Evolutionary conservation across 176 grass and related monocot species (phyloP).

Genomic region (Carex cristatella): DNA sequence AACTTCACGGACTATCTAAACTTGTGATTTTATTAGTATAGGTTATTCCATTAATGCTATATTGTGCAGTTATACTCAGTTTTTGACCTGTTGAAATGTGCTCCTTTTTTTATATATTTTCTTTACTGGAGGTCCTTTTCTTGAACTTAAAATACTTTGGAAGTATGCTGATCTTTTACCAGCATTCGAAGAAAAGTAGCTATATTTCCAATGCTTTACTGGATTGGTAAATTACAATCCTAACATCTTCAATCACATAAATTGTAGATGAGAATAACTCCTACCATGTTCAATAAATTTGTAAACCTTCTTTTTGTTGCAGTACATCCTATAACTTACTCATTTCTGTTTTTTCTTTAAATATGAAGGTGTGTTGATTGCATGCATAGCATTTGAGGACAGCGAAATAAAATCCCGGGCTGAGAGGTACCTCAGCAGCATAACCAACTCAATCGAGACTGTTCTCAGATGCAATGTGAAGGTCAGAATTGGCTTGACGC

Average conservation of each 20-base stretch:
- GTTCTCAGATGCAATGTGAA: slow-evolving; percentile 60
- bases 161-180: not conserved
- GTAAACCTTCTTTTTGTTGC: not conserved
- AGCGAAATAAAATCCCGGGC: slow-evolving; percentile 50
- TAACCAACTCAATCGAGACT: slow-evolving; percentile 76
- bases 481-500: slow-evolving; percentile 43
- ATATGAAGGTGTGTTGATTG: slow-evolving; percentile 47
- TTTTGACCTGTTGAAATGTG: slow-evolving; percentile 1
- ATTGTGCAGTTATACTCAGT: not conserved
- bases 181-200: not conserved
- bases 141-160: not conserved
- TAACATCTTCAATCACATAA: not conserved
- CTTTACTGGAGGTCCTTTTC: not conserved
- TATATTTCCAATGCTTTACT: not conserved
- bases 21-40: not conserved
- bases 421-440: slow-evolving; percentile 81
- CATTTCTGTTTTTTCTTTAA: not conserved
- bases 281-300: not conserved
- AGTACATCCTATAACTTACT: not conserved
- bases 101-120: not conserved
- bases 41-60: not conserved
- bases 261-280: not conserved
- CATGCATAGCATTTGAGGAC: slow-evolving; percentile 63
- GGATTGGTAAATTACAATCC: not conserved
- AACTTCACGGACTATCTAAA: not conserved